phyloP scores from a whole-genome alignment of 2,329 filamentous ascomycete genomes.

The Fusarium graminum region DNA sequence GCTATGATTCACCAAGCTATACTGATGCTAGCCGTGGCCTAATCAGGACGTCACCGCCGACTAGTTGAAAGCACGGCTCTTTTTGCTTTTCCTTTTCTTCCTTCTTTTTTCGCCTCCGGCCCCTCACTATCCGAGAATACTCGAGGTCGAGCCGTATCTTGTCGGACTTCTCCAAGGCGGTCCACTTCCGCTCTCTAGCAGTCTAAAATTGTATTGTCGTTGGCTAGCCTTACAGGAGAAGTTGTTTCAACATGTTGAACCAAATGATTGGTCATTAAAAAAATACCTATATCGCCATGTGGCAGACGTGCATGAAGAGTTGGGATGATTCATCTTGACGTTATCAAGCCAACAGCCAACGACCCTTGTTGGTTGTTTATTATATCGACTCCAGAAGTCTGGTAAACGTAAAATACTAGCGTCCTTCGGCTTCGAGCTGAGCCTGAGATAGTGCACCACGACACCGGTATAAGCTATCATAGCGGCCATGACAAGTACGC shows the following conservation, averaged over 20 bases:
- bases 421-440: conserved; percentile 22
- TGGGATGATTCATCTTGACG: conserved; percentile 26
- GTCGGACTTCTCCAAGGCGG: not conserved
- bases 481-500: not conserved
- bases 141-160: not conserved
- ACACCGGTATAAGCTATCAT: not conserved
- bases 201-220: conserved; percentile 22
- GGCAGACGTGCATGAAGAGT: conserved; percentile 36
- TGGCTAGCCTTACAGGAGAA: conserved; percentile 12
- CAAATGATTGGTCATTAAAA: conserved; percentile 14
- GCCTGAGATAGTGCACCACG: conserved; percentile 1
- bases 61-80: conserved; percentile 5
- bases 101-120: not conserved
- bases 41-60: conserved; percentile 7
- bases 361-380: not conserved
- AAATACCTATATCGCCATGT: conserved; percentile 39
- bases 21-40: conserved; percentile 11
- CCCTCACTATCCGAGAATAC: conserved; percentile 4
- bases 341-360: conserved; percentile 8
- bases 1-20: conserved; percentile 9
- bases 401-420: not conserved
- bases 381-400: not conserved
- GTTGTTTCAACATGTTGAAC: not conserved
- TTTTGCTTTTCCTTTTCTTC: not conserved
- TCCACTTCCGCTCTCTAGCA: conserved; percentile 32